These are phyloP conservation scores for Debaryomyces tyrocola DNA, from an alignment of 805 yeast genomes.

Conservation along the genomic window DNA sequence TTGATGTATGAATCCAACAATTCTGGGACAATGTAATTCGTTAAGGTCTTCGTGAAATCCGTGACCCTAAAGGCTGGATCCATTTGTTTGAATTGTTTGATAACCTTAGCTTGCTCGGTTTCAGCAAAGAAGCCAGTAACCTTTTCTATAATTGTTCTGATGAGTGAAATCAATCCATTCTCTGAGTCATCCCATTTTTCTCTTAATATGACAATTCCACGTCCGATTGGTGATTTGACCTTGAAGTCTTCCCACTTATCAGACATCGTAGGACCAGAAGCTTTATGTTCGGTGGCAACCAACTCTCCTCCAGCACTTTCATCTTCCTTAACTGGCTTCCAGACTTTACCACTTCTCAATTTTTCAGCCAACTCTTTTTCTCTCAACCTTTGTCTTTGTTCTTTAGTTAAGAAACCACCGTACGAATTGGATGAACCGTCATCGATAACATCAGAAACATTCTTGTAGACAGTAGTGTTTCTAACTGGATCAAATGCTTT, in stretches of 20 bases:
- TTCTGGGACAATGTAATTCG: constrained; percentile 94
- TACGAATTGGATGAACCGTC: constrained; percentile 87
- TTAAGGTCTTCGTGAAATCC: constrained; percentile 74
- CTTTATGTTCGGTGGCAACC: constrained; percentile 77
- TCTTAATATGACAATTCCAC: constrained; percentile 57
- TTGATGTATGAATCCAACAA: constrained; percentile 91
- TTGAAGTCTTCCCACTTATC: constrained; percentile 67
- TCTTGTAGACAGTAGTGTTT: constrained; percentile 84
- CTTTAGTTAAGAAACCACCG: constrained; percentile 90
- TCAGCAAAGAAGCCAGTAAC: constrained; percentile 90
- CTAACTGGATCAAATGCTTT: constrained; percentile 92
- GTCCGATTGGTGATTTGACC: constrained; percentile 69
- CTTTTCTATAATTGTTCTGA: constrained; percentile 79
- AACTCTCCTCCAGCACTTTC: constrained; percentile 81
- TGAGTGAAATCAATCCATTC: constrained; percentile 78
- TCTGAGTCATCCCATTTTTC: constrained; percentile 90
- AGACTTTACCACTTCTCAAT: constrained; percentile 56
- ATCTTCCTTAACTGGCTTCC: constrained; percentile 70
- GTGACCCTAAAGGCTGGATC: constrained; percentile 87
- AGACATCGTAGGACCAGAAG: constrained; percentile 65
- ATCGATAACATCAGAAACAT: constrained; percentile 82
- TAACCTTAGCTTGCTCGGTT: constrained; percentile 94
- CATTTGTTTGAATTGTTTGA: constrained; percentile 78
- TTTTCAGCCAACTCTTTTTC: constrained; percentile 49
- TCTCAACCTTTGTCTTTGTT: constrained; percentile 73